Base-by-base conservation (phyloP, 1,139 yeast species). In the Arxiozyma telluris region DNA sequence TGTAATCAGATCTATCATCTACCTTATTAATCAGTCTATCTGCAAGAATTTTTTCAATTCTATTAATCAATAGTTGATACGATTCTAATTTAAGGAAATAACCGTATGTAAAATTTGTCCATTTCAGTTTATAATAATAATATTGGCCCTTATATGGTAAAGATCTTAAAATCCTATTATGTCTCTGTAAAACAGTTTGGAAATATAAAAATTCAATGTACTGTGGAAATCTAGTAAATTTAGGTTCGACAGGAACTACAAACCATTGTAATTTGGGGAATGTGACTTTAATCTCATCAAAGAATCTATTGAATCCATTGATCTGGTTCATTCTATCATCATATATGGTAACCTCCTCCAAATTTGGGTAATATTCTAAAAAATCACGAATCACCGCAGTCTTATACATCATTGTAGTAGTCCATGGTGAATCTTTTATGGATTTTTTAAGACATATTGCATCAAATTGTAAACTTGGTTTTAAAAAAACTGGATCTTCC, bases 321-420 rank as follows among this genome's bases (percentile, higher is more conserved):
- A 73, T 57, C 53, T 76, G 79, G 30, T 67, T 62, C 15, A 60
- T 54, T 45, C 79, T 65, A 61, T 76, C 79, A 49, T 77, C 80
- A 56, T 74, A 77, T 4, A 76, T 61, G 1, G 66, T 59, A 3
- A 76, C 58, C 47, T 70, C 71, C 8, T 61, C 60, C 7, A 71
- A 58, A 4, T 65, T 56, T 11, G 58, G 54, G 55, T 70, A 74
- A 48, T 62, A 59, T 1, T 66, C 57, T 22, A 76, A 53, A 1
- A 76, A 53, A 42, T 73, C 76, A 0, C 55, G 56, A 7, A 76
- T 50, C 4, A 72, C 71, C n/a, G 65, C 61, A 4, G 63, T 60
- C 61, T 76, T 76, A 61, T 69, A 76, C 2, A 62, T 64, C 39
- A 70, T 55, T 0, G 79, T 75, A 17, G 63, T 60, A 21, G 39